Base-by-base conservation (phyloP, 306 rosid species). In the Vigna radiata region DNA sequence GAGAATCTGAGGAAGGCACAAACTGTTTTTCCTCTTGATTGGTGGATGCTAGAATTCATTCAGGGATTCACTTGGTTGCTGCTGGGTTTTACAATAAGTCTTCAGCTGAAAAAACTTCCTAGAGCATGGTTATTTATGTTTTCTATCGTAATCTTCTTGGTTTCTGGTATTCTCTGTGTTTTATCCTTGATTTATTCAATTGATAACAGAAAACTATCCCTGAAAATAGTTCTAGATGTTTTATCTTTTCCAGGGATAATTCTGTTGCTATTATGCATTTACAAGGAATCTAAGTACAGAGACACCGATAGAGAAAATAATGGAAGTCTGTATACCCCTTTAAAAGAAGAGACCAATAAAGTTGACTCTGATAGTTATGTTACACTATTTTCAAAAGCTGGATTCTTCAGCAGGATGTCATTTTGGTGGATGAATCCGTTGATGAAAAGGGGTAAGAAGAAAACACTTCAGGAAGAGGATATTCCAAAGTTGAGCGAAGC, bases 21-120 rank as follows among this genome's bases (percentile, higher is more conserved):
- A 17, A 70, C 89, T n/a, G 87, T 77, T 56, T 78, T 94, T 68
- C 98, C 98, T 63, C 77, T 87, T 31, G 70, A 82, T 70, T 47
- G 54, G 81, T 93, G 98, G 98, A 31, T 90, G 19, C 75, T 81
- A 19, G 79, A 81, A 63, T 53, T 85, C 60, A 61, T 83, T 77
- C 97, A 91, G 50, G 98, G 98, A 27, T 56, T 87, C 21, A 86
- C 89, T 63, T 93, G 97, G 98, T 48, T 90, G 81, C 67, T 70
- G 18, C 89, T 93, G 61, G 83, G 91, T 49, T 81, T 89, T 33
- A 69, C 87, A 12, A 36, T 88, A 61, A 86, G 90, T 52, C 82
- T 88, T 31, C 69, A 79, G 69, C 61, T 81, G 17, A 87, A 73
- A 55, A 82, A 82, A 31, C 88, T 88, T 75, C 78, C 91, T 60